Base-by-base conservation (phyloP, 768 basidiomycete species). In the Suillus subaureus region DNA sequence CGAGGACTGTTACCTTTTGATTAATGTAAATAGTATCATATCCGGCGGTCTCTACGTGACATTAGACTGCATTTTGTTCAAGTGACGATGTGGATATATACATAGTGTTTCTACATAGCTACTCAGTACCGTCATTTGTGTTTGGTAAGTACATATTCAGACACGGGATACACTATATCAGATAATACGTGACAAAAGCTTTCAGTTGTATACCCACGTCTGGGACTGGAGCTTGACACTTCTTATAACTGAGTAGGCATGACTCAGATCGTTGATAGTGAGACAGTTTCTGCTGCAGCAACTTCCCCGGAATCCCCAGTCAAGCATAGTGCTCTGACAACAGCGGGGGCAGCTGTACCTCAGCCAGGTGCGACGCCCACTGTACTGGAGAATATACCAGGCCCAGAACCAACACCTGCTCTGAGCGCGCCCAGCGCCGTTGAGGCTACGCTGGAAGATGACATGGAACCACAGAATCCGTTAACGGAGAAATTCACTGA, bases 401-500 rank as follows among this genome's bases (percentile, higher is more conserved):
- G 39, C 23, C 16, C 26, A 40, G 57, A 28, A 26, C 62, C 62
- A 42, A 64, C 37, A 28, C 23, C 45, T 28, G 23, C 26, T 64
- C 31, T 31, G 23, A 42, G 40, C 52, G 33, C 40, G 13, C 31
- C 33, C 21, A 49, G 26, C 12, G 7, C n/a, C 5, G 5, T 57
- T 3, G 62, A 31, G 26, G 51, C 43, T 28, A 35, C 6, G 9
- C 28, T 12, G 23, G 40, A 67, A 8, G 67, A 77, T 23, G 76
- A 28, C 21, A 72, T 66, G 16, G 92, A 93, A 73, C 88, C 87
- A 0, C 89, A 92, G 76, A 93, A 87, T 70, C 70, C 82, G 2
- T 80, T 94, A 37, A 94, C 92, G 0, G 77, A 82, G 72, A 81
- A 83, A 71, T 94, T 94, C 74, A 90, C 87, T 0, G 77, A 84